Evolutionary conservation across 805 yeast genomes (phyloP).

Genomic region (Metschnikowia colocasiae): DNA sequence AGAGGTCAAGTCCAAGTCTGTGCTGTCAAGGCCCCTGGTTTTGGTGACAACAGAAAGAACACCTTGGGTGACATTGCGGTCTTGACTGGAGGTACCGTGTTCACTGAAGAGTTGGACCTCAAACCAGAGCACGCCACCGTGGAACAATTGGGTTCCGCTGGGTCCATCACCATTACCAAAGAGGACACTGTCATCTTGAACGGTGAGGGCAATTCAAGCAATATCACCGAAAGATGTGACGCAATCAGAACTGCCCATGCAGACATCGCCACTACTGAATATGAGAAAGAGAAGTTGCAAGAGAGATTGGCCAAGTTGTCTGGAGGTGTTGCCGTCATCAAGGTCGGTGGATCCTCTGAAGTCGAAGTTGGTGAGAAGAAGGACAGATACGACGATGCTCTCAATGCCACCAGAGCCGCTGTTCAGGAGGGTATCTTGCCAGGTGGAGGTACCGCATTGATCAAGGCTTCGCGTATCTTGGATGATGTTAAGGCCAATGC

Average conservation of each 20-base stretch:
- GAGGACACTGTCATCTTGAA: constrained; percentile 92
- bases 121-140: constrained; percentile 92
- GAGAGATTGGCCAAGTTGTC: constrained; percentile 96
- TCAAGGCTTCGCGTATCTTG: constrained; percentile 81
- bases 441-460: constrained; percentile 98
- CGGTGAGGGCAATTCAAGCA: constrained; percentile 85
- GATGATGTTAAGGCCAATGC: constrained; percentile 63
- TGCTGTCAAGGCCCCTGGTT: constrained; percentile 98
- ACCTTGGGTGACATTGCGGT: constrained; percentile 93
- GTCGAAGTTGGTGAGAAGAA: constrained; percentile 99
- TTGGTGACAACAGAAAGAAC: constrained; percentile 98
- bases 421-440: constrained; percentile 98
- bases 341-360: constrained; percentile 96
- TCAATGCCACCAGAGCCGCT: constrained; percentile 98
- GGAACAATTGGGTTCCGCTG: constrained; percentile 87
- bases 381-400: constrained; percentile 97
- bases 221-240: constrained; percentile 81
- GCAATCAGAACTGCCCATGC: constrained; percentile 83
- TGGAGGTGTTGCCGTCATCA: constrained; percentile 97
- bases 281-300: constrained; percentile 95
- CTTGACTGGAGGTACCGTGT: constrained; percentile 87
- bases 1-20: constrained; percentile 98
- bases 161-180: constrained; percentile 87
- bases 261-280: constrained; percentile 73
- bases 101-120: constrained; percentile 90